Evolutionary conservation across 495 filamentous ascomycete genomes (phyloP), one percentile per base, ranked within the genome.

Genomic region (Podospora tetraspora): DNA sequence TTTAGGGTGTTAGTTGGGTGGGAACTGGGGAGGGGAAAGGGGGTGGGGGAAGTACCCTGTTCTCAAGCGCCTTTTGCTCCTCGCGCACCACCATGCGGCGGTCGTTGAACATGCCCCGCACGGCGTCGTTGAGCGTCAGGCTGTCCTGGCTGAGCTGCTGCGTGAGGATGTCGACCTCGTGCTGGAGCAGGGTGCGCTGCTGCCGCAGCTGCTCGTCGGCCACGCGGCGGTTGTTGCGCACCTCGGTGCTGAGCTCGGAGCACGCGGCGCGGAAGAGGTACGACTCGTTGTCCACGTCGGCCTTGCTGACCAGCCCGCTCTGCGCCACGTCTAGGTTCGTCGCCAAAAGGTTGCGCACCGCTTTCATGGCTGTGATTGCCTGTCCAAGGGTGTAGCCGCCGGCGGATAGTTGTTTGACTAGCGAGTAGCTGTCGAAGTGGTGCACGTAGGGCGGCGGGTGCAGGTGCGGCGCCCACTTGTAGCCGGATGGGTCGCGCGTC

Each of bases 231-330:
- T 80, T 83, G 68, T 87, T 85, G 68, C 86, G 86, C 13, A 97
- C 86, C 71, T 94, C 93, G 58, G 91, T 92, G 69, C 89, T 87
- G 22, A 99, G 87, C 80, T 99, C 95, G 16, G 90, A 93, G 77
- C 94, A 97, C 16, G 96, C 95, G 19, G 95, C 94, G 56, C 91
- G 86, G 82, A 99, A 99, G 37, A 98, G 84, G 76, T 98, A 99
- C 0, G 88, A 87, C 79, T 97, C 92, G 72, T 95, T 96, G 74
- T 94, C 91, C 4, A 93, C 84, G 72, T 93, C 88, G 11, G 88
- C 90, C 74, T 92, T 93, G 63, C 85, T 87, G 1, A 96, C 90
- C 29, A 97, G 77, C 4, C 86, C 89, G 21, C 87, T 82, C 68
- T 88, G 88, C 22, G 95, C 95, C 32, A 92, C 80, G 69, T 92